A percentile compares a stretch with the other conserved stretches of the same genome.
These are phyloP conservation scores for Alternaria triticimaculans DNA, from an alignment of 2,329 filamentous ascomycete genomes.

Conservation along the genomic window DNA sequence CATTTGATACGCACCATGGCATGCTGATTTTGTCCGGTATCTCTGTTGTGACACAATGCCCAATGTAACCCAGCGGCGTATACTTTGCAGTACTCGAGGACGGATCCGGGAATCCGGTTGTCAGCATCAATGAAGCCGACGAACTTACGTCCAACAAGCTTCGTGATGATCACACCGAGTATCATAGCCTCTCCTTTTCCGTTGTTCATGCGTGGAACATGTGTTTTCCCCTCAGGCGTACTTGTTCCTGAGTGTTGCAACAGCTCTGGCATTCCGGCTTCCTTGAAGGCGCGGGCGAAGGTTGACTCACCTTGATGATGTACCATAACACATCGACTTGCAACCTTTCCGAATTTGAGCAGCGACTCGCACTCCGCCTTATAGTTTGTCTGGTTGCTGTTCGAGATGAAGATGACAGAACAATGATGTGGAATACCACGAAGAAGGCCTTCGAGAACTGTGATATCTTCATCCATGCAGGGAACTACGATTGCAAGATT, in stretches of 20 bases:
- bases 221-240: background rate
- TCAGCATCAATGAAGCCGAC: conserved; percentile 27
- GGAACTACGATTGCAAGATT: conserved; percentile 21
- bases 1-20: conserved; percentile 27
- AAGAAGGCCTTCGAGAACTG: conserved; percentile 20
- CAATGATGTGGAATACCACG: conserved; percentile 22
- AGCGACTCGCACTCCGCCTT: conserved; percentile 10
- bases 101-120: conserved; percentile 20
- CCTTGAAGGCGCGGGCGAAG: conserved; percentile 16
- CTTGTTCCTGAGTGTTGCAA: background rate
- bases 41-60: conserved; percentile 2
- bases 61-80: conserved; percentile 21
- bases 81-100: conserved; percentile 27
- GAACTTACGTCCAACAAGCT: conserved; percentile 10
- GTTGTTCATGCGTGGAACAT: conserved; percentile 8
- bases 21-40: background rate
- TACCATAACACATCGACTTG: conserved; percentile 7
- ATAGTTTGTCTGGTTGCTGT: conserved; percentile 15
- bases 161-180: conserved; percentile 15
- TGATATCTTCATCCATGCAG: conserved; percentile 22
- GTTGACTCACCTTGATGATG: conserved; percentile 14
- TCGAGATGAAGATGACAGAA: conserved; percentile 21
- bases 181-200: conserved; percentile 28
- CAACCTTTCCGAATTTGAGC: conserved; percentile 1
- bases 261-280: conserved; percentile 10